Percentiles rank a stretch among this genome's conserved stretches.
phyloP scores from a whole-genome alignment of 2,329 filamentous ascomycete genomes.

The Tolypocladium paradoxum region DNA sequence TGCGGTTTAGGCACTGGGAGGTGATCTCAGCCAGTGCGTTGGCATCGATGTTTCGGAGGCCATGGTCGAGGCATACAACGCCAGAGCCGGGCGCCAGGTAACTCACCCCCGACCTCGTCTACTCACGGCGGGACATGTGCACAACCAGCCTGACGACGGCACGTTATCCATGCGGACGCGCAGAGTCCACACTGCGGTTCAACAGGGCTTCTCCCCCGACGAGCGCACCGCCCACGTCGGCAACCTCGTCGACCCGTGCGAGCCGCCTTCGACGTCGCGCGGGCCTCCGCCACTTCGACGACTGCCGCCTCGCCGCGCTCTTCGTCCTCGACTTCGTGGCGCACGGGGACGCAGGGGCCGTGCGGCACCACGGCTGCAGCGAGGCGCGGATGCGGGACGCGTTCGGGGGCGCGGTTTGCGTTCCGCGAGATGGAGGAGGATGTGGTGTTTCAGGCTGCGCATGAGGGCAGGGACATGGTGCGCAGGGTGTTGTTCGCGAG shows the following conservation, averaged over 20 bases:
- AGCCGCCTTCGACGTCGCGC: slow-evolving; percentile 56
- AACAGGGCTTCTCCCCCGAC: slow-evolving; percentile 34
- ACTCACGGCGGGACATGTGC: neutral
- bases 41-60: slow-evolving; percentile 62
- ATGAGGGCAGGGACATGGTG: slow-evolving; percentile 22
- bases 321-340: slow-evolving; percentile 59
- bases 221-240: slow-evolving; percentile 48
- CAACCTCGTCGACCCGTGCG: slow-evolving; percentile 39
- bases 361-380: slow-evolving; percentile 58
- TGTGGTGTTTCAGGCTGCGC: slow-evolving; percentile 27
- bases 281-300: slow-evolving; percentile 57
- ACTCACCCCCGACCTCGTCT: slow-evolving; percentile 3
- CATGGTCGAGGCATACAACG: slow-evolving; percentile 61
- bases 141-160: neutral
- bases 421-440: slow-evolving; percentile 43
- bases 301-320: slow-evolving; percentile 51
- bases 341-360: slow-evolving; percentile 29
- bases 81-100: slow-evolving; percentile 43
- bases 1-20: slow-evolving; percentile 10
- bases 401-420: slow-evolving; percentile 47
- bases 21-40: slow-evolving; percentile 39
- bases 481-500: slow-evolving; percentile 26
- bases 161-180: neutral
- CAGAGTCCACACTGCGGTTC: neutral
- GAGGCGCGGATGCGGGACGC: slow-evolving; percentile 46